Conservation (phyloP, 148 eudicot species). For the Rhododendron henanense region DNA sequence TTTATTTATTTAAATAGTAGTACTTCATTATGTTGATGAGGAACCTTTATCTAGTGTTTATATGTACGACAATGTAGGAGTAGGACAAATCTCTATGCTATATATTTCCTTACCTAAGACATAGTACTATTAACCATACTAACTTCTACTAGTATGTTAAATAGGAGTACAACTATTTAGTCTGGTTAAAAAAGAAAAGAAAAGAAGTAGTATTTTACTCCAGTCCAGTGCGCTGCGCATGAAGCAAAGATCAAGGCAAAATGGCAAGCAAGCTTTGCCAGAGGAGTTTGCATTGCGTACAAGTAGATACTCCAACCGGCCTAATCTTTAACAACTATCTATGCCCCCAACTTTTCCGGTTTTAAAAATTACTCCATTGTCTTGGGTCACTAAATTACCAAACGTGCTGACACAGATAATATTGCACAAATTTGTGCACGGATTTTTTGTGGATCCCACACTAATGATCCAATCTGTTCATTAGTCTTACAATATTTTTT, state of each 20-base stretch:
- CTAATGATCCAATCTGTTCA: no score
- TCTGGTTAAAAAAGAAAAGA: no score
- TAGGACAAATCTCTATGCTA: background rate
- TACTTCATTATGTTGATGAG: background rate
- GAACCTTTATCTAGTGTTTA: background rate
- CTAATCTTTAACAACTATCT: background rate
- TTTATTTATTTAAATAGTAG: background rate
- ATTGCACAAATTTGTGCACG: no score
- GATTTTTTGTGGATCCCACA: no score
- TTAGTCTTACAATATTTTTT: no score
- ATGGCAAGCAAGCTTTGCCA: background rate
- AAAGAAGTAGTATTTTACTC: no score
- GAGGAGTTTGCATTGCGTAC: background rate
- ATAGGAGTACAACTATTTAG: no score
- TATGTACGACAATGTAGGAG: background rate
- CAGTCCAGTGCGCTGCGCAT: background rate
- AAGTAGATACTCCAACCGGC: background rate
- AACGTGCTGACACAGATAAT: no score
- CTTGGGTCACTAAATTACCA: background rate
- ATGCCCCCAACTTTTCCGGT: background rate
- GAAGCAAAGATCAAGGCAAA: background rate
- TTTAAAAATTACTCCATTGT: background rate
- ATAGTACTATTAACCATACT: background rate
- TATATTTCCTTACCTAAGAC: background rate
- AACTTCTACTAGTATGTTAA: background rate